Evolutionary conservation across 1,284 basidiomycete species (phyloP).

Genomic region (Takashimella koratensis): DNA sequence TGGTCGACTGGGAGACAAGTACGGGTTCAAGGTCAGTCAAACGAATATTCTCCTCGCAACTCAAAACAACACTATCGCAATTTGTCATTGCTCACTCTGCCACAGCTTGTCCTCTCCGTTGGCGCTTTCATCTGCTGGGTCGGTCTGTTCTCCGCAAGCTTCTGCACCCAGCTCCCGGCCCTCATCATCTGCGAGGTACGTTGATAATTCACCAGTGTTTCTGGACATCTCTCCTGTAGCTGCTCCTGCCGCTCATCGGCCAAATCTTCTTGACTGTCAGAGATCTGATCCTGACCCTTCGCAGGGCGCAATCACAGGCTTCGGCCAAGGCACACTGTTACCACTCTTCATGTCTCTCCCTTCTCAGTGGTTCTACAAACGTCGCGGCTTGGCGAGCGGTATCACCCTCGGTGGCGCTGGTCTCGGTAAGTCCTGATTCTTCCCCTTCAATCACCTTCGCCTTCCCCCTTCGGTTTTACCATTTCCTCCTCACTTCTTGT

Average conservation of each 20-base stretch:
- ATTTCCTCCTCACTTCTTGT: background rate
- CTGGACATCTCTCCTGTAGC: too few relatives aligned
- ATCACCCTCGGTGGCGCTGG: constrained; percentile 39
- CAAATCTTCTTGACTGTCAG: too few relatives aligned
- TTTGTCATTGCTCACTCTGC: background rate
- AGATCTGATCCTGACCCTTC: too few relatives aligned
- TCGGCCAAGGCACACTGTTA: constrained; percentile 29
- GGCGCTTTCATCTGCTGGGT: constrained; percentile 25
- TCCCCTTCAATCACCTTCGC: background rate
- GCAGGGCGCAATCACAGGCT: constrained; percentile 29
- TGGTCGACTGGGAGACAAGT: constrained; percentile 11
- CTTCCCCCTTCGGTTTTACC: background rate
- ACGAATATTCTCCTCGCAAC: background rate
- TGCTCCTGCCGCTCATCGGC: too few relatives aligned
- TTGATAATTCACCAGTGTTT: too few relatives aligned
- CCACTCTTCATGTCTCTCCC: constrained; percentile 42
- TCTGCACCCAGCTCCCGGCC: constrained; percentile 6
- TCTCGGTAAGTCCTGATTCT: constrained; percentile 13
- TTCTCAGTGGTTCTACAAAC: constrained; percentile 39
- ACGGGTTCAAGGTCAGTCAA: constrained; percentile 30
- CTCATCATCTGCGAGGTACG: constrained; percentile 4
- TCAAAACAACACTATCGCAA: too few relatives aligned
- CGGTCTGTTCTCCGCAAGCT: constrained; percentile 14
- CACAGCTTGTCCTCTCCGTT: constrained; percentile 16
- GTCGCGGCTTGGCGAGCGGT: constrained; percentile 33